phyloP scores from a whole-genome alignment of 768 basidiomycete genomes.

The Lactifluus subvellereus region DNA sequence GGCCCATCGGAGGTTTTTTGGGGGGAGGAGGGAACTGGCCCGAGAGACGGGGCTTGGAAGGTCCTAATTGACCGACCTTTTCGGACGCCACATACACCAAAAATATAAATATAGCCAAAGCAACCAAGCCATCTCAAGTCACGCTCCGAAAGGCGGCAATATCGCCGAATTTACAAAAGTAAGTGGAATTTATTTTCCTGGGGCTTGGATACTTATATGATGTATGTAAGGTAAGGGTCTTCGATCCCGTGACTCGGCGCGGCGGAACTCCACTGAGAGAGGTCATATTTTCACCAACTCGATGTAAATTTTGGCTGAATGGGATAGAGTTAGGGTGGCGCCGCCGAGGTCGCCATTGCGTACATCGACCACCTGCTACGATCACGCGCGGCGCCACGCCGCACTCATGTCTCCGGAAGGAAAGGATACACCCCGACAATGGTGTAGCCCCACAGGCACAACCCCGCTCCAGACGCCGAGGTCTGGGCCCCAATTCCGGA shows the following conservation, averaged over 20 bases:
- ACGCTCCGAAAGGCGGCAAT: constrained; percentile 8
- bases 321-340: not conserved
- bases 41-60: not conserved
- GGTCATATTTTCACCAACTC: not conserved
- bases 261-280: not conserved
- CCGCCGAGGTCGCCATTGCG: not conserved
- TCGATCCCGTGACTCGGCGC: constrained; percentile 1
- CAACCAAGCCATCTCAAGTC: not conserved
- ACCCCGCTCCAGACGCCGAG: not conserved
- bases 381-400: constrained; percentile 6
- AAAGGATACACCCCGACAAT: not conserved
- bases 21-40: not conserved
- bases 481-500: constrained; percentile 9
- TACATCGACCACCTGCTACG: constrained; percentile 5
- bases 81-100: constrained; percentile 2
- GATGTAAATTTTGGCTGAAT: not conserved
- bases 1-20: not conserved
- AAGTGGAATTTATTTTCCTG: not conserved
- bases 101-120: not conserved
- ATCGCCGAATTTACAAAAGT: not conserved
- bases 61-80: not conserved
- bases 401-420: not conserved
- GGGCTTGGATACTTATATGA: not conserved
- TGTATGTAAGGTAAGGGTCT: not conserved
- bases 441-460: constrained; percentile 7